Base-by-base conservation (phyloP, 129 eudicot genomes). In the Chrysanthemum seticuspe region DNA sequence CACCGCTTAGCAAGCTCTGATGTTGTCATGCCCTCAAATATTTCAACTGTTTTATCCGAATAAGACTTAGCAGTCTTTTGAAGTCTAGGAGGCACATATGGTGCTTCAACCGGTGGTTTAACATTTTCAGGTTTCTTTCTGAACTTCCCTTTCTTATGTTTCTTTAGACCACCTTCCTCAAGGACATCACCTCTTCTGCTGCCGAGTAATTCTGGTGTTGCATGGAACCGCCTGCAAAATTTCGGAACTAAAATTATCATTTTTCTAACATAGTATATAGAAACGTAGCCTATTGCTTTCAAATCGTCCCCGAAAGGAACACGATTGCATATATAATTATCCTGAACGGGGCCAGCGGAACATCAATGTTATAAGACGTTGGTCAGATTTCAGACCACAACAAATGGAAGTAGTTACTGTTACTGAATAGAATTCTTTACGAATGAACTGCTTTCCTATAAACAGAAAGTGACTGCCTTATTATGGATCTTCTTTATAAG, bases 21-120 rank as follows among this genome's bases (percentile, higher is more conserved):
- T 25, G 86, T 63, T 52, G 96, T 87, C 87, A 93, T 89, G 74
- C 98, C 98, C 40, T 93, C 98, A 75, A 93, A 93, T 81, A 93
- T 89, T 55, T 93, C 96, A 70, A 93, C 61, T 23, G 82, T 87
- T 83, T 72, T 89, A 64, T 87, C 89, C n/a, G 83, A 73, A 18
- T 58, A 66, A 13, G 87, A 72, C 72, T 89, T 89, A 18, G 83
- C 74, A 48, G 73, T 76, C 51, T 75, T 85, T 78, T 53, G 76
- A 25, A 87, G 76, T 73, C 73, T 87, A 36, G 95, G 88, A 61
- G 98, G 88, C 76, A 84, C 83, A 68, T 87, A 93, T 14, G 95
- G 92, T 68, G 87, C 77, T 29, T 93, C 98, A 71, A 86, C 86
- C 10, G 98, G 96, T 19, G 97, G 84, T 55, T 68, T 40, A 14